A percentile compares a stretch with the other conserved stretches of the same genome.
phyloP scores from a whole-genome alignment of 2,329 filamentous ascomycete genomes.

The Penicillium olsonii region DNA sequence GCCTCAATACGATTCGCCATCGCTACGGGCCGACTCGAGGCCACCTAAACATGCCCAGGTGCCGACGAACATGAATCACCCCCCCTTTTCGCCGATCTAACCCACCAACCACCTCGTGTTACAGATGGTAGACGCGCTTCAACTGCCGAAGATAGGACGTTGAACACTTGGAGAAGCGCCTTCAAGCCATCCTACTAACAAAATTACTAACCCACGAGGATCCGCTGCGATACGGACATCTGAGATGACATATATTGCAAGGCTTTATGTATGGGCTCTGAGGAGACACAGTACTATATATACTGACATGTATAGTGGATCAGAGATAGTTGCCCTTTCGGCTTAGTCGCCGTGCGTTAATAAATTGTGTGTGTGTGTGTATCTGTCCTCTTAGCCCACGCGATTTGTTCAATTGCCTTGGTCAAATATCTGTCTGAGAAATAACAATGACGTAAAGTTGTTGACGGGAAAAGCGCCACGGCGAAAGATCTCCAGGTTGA shows the following conservation, averaged over 20 bases:
- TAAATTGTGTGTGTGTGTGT: too few species aligned
- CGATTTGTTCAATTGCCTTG: too few species aligned
- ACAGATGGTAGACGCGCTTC: constrained; percentile 32
- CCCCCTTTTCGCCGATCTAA: neutral
- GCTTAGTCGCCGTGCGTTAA: too few species aligned
- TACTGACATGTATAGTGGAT: too few species aligned
- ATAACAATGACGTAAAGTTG: too few species aligned
- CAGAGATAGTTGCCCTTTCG: too few species aligned
- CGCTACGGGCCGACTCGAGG: constrained; percentile 13
- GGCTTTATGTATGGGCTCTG: neutral
- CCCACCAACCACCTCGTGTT: constrained; percentile 3
- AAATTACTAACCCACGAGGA: neutral
- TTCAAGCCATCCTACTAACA: constrained; percentile 30
- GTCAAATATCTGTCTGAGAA: too few species aligned
- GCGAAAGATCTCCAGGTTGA: too few species aligned
- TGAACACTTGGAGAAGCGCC: constrained; percentile 38
- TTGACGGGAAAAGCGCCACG: too few species aligned
- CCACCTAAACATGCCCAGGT: neutral
- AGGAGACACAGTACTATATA: neutral
- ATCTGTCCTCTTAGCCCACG: too few species aligned
- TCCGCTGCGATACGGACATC: neutral
- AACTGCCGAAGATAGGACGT: constrained; percentile 37
- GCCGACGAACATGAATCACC: neutral
- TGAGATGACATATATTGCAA: neutral
- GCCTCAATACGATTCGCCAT: constrained; percentile 34